Conservation (phyloP, 352 stramenopile genomes). For the Elongisporangium prolatum region DNA sequence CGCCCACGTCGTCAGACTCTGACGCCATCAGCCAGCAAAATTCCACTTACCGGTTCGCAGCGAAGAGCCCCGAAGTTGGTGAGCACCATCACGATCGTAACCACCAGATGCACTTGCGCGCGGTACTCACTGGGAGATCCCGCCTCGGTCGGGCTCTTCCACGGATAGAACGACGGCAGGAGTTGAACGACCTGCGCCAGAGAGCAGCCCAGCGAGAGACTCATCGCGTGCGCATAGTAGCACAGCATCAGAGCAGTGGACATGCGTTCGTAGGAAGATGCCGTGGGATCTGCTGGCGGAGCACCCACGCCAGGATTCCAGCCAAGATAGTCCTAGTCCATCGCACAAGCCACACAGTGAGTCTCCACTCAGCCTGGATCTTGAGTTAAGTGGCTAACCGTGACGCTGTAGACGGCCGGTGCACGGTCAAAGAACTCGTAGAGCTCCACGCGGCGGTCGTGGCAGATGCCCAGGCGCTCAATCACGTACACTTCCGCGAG, state of each 20-base stretch:
- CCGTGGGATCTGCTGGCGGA: constrained; percentile 26
- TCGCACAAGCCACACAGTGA: background rate
- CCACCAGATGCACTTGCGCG: constrained; percentile 79
- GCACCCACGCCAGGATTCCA: constrained; percentile 64
- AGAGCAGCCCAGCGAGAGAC: constrained; percentile 56
- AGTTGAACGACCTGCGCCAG: constrained; percentile 72
- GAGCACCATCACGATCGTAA: constrained; percentile 85
- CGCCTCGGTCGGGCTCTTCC: constrained; percentile 68
- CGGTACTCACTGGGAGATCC: constrained; percentile 53
- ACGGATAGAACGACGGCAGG: constrained; percentile 75
- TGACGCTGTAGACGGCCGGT: constrained; percentile 40
- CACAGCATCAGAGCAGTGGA: constrained; percentile 62
- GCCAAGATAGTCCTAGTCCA: constrained; percentile 65
- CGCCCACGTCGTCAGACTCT: constrained; percentile 6
- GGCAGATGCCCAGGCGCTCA: constrained; percentile 64
- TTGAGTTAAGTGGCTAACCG: constrained; percentile 14
- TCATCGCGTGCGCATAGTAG: constrained; percentile 60
- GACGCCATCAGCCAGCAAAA: background rate
- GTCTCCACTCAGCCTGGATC: background rate
- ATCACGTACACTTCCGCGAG: constrained; percentile 68
- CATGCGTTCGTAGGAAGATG: constrained; percentile 51
- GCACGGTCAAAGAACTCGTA: constrained; percentile 53
- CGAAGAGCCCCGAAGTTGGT: constrained; percentile 73
- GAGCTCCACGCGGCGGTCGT: constrained; percentile 59
- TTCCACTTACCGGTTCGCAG: constrained; percentile 47